These are phyloP conservation scores for Ganoderma lingzhi DNA, from an alignment of 1,284 basidiomycete genomes.

Conservation along the genomic window DNA sequence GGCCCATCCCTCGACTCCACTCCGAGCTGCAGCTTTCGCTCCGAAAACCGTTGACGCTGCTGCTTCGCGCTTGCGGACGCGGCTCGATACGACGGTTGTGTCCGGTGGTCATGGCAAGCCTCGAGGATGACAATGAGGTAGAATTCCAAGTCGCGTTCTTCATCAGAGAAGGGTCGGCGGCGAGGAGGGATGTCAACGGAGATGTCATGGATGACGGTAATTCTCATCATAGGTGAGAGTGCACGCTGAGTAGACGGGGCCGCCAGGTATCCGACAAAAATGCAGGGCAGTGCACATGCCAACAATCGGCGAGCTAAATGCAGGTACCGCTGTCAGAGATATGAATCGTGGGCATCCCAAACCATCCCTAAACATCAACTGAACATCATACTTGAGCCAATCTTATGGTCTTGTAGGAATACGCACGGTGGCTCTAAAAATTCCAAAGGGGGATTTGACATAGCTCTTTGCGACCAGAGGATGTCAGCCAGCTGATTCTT, in stretches of 20 bases:
- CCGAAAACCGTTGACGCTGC: background rate
- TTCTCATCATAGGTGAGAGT: background rate
- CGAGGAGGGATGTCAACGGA: slow-evolving; percentile 1
- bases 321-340: background rate
- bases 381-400: too few relatives aligned
- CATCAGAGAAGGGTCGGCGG: background rate
- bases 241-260: background rate
- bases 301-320: too few relatives aligned
- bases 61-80: background rate
- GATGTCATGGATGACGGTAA: background rate
- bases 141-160: background rate
- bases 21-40: background rate
- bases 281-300: background rate
- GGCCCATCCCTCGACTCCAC: background rate
- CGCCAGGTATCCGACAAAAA: background rate
- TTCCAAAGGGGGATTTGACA: too few relatives aligned
- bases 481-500: background rate
- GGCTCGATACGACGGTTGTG: background rate
- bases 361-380: too few relatives aligned
- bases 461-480: background rate
- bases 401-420: too few relatives aligned
- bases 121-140: background rate
- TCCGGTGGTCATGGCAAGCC: slow-evolving; percentile 6
- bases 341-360: too few relatives aligned
- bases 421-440: too few relatives aligned